phyloP scores from a whole-genome alignment of 208 protist genomes.

The Leishmania gerbilli region DNA sequence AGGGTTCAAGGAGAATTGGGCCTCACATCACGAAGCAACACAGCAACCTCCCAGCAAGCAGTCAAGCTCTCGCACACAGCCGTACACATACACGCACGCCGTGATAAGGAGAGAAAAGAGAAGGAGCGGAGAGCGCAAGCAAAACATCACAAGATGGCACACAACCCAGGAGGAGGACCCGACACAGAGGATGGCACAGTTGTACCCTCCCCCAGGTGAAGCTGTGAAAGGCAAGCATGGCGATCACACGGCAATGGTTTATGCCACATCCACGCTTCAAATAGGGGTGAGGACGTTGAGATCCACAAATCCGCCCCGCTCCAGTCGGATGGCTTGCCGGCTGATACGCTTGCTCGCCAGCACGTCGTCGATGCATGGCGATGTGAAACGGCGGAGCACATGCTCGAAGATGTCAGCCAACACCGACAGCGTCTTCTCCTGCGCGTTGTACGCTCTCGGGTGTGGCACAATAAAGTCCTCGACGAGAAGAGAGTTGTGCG shows the following conservation, averaged over 20 bases:
- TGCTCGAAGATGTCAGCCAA: constrained; percentile 49
- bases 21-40: neutral
- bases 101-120: neutral
- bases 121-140: neutral
- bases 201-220: neutral
- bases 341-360: constrained; percentile 38
- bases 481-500: constrained; percentile 69
- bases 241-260: neutral
- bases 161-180: neutral
- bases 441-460: constrained; percentile 22
- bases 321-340: constrained; percentile 25
- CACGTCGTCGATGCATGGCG: constrained; percentile 28
- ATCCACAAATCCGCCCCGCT: constrained; percentile 19
- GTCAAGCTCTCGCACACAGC: neutral
- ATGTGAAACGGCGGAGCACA: constrained; percentile 28
- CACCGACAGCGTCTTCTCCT: constrained; percentile 35
- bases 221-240: neutral
- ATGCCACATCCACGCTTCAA: neutral
- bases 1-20: neutral
- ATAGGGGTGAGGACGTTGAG: constrained; percentile 30
- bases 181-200: neutral
- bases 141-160: neutral
- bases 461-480: constrained; percentile 62
- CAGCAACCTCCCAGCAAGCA: neutral
- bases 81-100: neutral